Percentiles rank a stretch among this genome's conserved stretches.
These are phyloP conservation scores for Trametes sanguinea DNA, from an alignment of 768 basidiomycete species.

Conservation along the genomic window DNA sequence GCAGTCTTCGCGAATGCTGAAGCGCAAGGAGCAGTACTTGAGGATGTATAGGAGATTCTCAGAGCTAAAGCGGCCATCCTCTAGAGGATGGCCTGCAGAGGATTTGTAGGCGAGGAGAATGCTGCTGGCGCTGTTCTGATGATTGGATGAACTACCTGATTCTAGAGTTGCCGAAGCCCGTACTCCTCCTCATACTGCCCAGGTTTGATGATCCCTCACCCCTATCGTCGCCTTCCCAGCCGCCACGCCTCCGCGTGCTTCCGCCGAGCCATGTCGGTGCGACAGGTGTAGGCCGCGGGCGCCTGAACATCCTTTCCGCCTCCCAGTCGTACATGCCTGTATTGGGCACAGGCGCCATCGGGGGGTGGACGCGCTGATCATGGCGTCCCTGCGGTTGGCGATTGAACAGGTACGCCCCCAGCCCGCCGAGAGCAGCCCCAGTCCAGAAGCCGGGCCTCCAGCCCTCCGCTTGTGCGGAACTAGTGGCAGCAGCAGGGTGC, in stretches of 20 bases:
- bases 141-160: constrained; percentile 50
- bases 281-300: constrained; percentile 31
- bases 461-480: constrained; percentile 34
- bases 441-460: constrained; percentile 86
- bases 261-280: constrained; percentile 27
- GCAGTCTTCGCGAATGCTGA: too few relatives aligned
- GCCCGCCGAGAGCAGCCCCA: constrained; percentile 72
- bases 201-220: constrained; percentile 71
- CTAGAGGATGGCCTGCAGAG: too few relatives aligned
- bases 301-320: constrained; percentile 35
- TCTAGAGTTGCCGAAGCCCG: constrained; percentile 77
- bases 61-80: too few relatives aligned
- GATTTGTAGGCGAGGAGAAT: too few relatives aligned
- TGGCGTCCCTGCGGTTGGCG: constrained; percentile 29
- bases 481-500: constrained; percentile 33
- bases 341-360: constrained; percentile 8
- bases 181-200: constrained; percentile 73
- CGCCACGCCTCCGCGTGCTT: constrained; percentile 16
- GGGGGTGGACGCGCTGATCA: constrained; percentile 29
- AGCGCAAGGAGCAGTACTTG: too few relatives aligned
- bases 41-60: too few relatives aligned
- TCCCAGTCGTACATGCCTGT: constrained; percentile 61
- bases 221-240: constrained; percentile 47
- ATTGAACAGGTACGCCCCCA: constrained; percentile 62
- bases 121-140: too few relatives aligned